These are phyloP conservation scores for Chytriomyces sp. DNA, from an alignment of 192 early-diverging fungal genomes.

Conservation along the genomic window DNA sequence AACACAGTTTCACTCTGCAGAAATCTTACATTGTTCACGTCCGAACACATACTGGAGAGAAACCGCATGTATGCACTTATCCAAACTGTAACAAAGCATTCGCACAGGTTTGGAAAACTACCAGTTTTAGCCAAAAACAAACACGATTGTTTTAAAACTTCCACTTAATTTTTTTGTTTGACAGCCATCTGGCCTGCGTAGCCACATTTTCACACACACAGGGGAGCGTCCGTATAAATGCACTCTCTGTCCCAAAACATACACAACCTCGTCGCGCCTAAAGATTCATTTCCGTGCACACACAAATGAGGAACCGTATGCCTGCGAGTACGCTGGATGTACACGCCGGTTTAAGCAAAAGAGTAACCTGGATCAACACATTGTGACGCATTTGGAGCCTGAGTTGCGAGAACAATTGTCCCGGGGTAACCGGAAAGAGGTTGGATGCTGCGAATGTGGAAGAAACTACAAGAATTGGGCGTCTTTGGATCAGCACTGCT, in stretches of 20 bases:
- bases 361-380: slow-evolving; percentile 31
- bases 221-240: slow-evolving; percentile 37
- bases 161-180: not conserved
- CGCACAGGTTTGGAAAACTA: slow-evolving; percentile 39
- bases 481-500: slow-evolving; percentile 29
- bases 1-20: slow-evolving; percentile 25
- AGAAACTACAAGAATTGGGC: slow-evolving; percentile 28
- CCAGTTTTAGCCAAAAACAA: not conserved
- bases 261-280: slow-evolving; percentile 32
- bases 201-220: slow-evolving; percentile 39
- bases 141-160: not conserved
- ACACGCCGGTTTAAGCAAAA: slow-evolving; percentile 39
- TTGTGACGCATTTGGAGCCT: slow-evolving; percentile 32
- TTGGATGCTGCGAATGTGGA: slow-evolving; percentile 27
- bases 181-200: slow-evolving; percentile 41
- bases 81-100: slow-evolving; percentile 81
- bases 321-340: slow-evolving; percentile 23
- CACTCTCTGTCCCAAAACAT: slow-evolving; percentile 33
- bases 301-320: slow-evolving; percentile 35
- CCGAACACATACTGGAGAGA: slow-evolving; percentile 86
- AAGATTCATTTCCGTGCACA: slow-evolving; percentile 35
- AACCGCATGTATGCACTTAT: slow-evolving; percentile 77
- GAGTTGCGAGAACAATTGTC: slow-evolving; percentile 13
- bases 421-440: slow-evolving; percentile 24
- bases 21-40: slow-evolving; percentile 71